These are phyloP conservation scores for Hyparrhenia diplandra DNA, from an alignment of 176 grass and related monocot genomes.

Conservation along the genomic window DNA sequence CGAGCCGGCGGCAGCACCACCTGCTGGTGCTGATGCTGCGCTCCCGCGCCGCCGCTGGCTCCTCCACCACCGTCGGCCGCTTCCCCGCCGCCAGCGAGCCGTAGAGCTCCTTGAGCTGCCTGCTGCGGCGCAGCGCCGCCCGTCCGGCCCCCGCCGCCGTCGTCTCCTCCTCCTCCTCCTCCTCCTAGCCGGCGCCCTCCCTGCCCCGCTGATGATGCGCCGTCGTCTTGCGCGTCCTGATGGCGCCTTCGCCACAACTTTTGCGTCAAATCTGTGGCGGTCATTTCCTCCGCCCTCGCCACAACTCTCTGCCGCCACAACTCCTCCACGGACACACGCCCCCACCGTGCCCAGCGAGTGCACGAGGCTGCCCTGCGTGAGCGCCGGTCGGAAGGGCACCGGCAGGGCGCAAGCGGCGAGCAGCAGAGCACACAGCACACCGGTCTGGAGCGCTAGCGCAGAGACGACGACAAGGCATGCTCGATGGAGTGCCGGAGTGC, in stretches of 20 bases:
- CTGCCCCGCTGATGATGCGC: slow-evolving; percentile 30
- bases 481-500: too few species aligned
- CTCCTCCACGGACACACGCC: too few species aligned
- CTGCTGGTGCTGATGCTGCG: neutral
- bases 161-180: neutral
- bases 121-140: slow-evolving; percentile 54
- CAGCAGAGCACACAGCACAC: too few species aligned
- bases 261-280: too few species aligned
- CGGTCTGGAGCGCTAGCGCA: too few species aligned
- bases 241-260: slow-evolving; percentile 67
- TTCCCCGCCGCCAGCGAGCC: slow-evolving; percentile 54
- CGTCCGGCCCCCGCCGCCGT: slow-evolving; percentile 29
- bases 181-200: slow-evolving; percentile 2
- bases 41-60: neutral
- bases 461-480: too few species aligned
- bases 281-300: too few species aligned
- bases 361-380: too few species aligned
- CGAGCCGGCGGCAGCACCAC: neutral
- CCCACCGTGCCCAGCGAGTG: too few species aligned
- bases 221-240: slow-evolving; percentile 93
- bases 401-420: too few species aligned
- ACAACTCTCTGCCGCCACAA: too few species aligned
- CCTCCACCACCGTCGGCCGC: neutral
- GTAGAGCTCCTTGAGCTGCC: slow-evolving; percentile 76
- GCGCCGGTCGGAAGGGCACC: too few species aligned